Base-by-base conservation (phyloP, 106 monocot genomes). In the Posidonia australis region DNA sequence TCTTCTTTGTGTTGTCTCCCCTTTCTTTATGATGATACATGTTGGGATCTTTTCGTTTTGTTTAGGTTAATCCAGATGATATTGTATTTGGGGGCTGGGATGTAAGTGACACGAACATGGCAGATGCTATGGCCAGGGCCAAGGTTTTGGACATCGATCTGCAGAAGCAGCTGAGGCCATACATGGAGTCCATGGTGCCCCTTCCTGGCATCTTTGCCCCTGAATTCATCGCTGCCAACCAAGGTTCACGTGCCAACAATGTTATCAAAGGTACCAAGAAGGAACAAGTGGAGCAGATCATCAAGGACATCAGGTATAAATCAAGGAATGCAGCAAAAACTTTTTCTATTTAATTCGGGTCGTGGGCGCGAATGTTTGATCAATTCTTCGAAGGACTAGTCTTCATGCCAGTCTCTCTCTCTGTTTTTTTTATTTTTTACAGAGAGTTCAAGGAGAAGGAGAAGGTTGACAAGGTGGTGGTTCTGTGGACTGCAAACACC, bases 51-150 rank as follows among this genome's bases (percentile, higher is more conserved):
- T 5, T 57, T 45, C 41, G 24, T 19, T 44, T 28, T 22, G 51
- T 70, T 43, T 41, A 96, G 94, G 94, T 90, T 26, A 90, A 90
- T 64, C 94, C 94, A 4, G 94, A 96, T 66, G 82, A 96, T 26
- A 66, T 90, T 54, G 82, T 96, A 44, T 90, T 96, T 48, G 94
- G 94, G 3, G 94, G 94, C 16, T 96, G 94, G 94, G 94, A 96
- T 78, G 84, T 96, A 62, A 96, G 84, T 68, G 44, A 74, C 80
- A 86, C 84, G 83, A 96, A 90, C 82, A 24, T 96, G 68, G 94
- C 90, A 1, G 94, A 96, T 75, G 28, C 94, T 25, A 96, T 96
- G 94, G 74, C 78, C 2, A 77, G 94, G 63, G 94, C 90, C 71
- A 96, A 87, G 74, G 94, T 96, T 13, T 79, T 96, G 29, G 94